Conservation (phyloP, 2,329 filamentous ascomycete genomes). For the Elsinoe necatrix region DNA sequence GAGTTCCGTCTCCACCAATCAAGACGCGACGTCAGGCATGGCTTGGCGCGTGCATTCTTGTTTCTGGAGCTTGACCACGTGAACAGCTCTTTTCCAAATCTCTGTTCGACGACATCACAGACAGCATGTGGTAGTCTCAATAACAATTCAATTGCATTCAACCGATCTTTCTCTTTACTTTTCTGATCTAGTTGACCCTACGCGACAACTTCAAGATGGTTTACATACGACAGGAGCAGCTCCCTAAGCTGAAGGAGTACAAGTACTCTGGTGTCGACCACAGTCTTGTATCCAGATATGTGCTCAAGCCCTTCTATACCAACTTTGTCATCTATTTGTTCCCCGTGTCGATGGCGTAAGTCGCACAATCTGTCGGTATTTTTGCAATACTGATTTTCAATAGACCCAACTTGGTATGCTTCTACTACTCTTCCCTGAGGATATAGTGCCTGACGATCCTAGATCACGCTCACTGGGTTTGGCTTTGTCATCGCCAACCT, state of each 20-base stretch:
- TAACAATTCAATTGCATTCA: conserved; percentile 2
- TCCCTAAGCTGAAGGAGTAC: conserved; percentile 84
- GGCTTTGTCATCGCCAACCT: conserved; percentile 83
- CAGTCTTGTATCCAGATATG: conserved; percentile 81
- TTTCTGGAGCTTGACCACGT: conserved; percentile 10
- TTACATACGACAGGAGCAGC: conserved; percentile 86
- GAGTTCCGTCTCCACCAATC: conserved; percentile 3
- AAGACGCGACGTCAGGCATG: conserved; percentile 9
- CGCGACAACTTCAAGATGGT: conserved; percentile 53
- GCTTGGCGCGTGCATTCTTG: conserved; percentile 7
- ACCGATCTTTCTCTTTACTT: neutral
- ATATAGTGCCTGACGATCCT: conserved; percentile 8
- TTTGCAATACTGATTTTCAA: conserved; percentile 15
- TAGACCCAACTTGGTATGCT: conserved; percentile 22
- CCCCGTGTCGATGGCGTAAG: conserved; percentile 84
- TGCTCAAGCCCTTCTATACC: conserved; percentile 96
- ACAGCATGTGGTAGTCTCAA: conserved; percentile 5
- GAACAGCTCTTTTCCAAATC: neutral
- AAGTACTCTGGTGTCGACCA: conserved; percentile 84
- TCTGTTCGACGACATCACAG: neutral
- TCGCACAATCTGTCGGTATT: conserved; percentile 3
- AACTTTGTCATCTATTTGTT: conserved; percentile 91
- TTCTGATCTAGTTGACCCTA: neutral
- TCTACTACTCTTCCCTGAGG: too few relatives aligned
- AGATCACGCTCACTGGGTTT: conserved; percentile 87